Conservation (phyloP, 108 stramenopile genomes). For the Parietichytrium sp. region DNA sequence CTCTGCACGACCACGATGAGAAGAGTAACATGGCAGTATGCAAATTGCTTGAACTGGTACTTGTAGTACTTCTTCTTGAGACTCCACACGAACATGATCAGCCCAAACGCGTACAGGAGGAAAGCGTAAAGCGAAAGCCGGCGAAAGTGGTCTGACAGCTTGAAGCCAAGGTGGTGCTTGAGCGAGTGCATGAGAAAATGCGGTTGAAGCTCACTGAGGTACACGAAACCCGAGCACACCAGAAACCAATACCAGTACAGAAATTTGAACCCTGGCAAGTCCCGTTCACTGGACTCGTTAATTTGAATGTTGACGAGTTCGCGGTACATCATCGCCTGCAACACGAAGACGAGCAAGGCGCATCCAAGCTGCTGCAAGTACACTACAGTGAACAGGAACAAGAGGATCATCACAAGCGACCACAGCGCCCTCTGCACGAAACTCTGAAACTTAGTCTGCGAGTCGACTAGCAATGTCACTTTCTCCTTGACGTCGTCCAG, state of each 20-base stretch:
- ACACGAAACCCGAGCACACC: not conserved
- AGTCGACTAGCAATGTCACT: not conserved
- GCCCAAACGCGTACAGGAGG: constrained; percentile 10
- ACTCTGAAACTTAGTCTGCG: constrained; percentile 12
- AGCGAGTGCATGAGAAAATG: constrained; percentile 31
- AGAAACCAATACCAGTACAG: constrained; percentile 46
- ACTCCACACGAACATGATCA: constrained; percentile 42
- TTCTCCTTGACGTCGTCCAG: not conserved
- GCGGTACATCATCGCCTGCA: constrained; percentile 41
- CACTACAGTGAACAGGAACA: constrained; percentile 20
- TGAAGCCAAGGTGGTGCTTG: constrained; percentile 13
- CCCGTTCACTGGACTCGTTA: constrained; percentile 29
- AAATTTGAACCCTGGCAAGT: constrained; percentile 34
- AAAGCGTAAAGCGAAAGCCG: not conserved
- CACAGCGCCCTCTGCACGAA: constrained; percentile 9
- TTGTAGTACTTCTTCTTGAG: constrained; percentile 53
- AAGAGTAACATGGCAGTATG: constrained; percentile 53
- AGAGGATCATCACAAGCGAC: constrained; percentile 28
- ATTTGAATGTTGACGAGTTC: constrained; percentile 39
- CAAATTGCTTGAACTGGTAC: constrained; percentile 47
- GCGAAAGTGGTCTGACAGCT: constrained; percentile 22
- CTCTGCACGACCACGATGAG: constrained; percentile 55
- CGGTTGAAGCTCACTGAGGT: not conserved
- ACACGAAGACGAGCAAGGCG: constrained; percentile 15
- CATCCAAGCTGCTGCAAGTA: not conserved